These are phyloP conservation scores for Delitschia confertaspora DNA, from an alignment of 495 filamentous ascomycete genomes.

Conservation along the genomic window DNA sequence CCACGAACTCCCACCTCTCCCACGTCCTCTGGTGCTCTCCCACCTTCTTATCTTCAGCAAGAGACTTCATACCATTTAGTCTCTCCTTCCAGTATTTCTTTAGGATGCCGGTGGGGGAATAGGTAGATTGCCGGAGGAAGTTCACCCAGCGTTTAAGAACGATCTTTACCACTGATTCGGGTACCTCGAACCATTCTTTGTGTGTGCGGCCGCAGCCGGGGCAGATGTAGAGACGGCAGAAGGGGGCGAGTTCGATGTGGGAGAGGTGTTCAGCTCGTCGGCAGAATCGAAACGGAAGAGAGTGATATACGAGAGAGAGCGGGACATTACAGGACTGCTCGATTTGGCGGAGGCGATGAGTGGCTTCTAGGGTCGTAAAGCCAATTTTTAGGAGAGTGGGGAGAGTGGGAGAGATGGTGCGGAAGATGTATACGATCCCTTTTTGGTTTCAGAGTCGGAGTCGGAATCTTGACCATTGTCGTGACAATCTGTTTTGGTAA, in stretches of 20 bases:
- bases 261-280: neutral
- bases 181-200: constrained; percentile 1
- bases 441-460: too few species aligned
- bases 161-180: neutral
- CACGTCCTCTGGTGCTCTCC: too few species aligned
- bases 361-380: too few species aligned
- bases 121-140: neutral
- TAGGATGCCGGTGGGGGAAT: neutral
- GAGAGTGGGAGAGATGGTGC: too few species aligned
- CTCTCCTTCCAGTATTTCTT: neutral
- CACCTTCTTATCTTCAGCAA: neutral
- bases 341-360: too few species aligned
- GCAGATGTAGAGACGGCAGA: neutral
- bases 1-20: too few species aligned
- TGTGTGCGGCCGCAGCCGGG: neutral
- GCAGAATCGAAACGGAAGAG: neutral
- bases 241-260: neutral
- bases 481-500: too few species aligned
- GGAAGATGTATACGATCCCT: too few species aligned
- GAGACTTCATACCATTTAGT: neutral
- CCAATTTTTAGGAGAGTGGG: too few species aligned
- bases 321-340: too few species aligned
- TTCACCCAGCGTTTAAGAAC: neutral
- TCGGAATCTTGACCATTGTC: too few species aligned
- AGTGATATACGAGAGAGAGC: neutral